A percentile compares a stretch with the other conserved stretches of the same genome.
phyloP scores from a whole-genome alignment of 2,329 filamentous ascomycete species.

The Lachnellula hyalina region DNA sequence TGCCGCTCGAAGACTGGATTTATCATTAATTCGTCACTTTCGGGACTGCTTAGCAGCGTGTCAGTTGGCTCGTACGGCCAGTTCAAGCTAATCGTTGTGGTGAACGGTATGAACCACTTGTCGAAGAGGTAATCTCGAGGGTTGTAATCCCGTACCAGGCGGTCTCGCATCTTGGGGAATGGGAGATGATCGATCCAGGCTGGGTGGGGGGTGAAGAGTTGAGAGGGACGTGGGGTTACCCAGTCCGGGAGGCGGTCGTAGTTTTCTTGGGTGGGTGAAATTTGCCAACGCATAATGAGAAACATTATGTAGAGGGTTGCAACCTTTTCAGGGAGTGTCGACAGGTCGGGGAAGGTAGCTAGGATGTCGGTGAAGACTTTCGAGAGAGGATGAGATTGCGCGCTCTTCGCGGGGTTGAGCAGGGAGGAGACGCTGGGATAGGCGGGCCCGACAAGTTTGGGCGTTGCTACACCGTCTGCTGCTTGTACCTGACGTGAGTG shows the following conservation, averaged over 20 bases:
- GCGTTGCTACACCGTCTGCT: slow-evolving; percentile 56
- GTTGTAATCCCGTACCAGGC: slow-evolving; percentile 48
- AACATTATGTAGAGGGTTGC: slow-evolving; percentile 85
- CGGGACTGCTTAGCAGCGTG: slow-evolving; percentile 54
- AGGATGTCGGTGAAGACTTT: slow-evolving; percentile 83
- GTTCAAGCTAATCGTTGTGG: slow-evolving; percentile 68
- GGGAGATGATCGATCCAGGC: slow-evolving; percentile 80
- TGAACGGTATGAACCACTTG: slow-evolving; percentile 79
- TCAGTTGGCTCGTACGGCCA: slow-evolving; percentile 79
- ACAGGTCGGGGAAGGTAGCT: slow-evolving; percentile 74
- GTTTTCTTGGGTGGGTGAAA: slow-evolving; percentile 72
- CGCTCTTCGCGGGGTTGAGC: slow-evolving; percentile 61
- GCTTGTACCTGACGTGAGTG: slow-evolving; percentile 61
- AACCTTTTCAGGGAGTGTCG: slow-evolving; percentile 73
- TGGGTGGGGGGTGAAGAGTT: slow-evolving; percentile 64
- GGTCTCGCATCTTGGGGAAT: slow-evolving; percentile 72
- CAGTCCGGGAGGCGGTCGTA: slow-evolving; percentile 73
- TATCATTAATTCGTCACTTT: slow-evolving; percentile 64
- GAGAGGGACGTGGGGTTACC: slow-evolving; percentile 59
- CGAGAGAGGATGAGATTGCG: slow-evolving; percentile 68
- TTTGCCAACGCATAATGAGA: slow-evolving; percentile 78
- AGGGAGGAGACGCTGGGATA: slow-evolving; percentile 78
- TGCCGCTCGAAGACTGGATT: slow-evolving; percentile 86
- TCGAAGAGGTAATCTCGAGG: slow-evolving; percentile 59
- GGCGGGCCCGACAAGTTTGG: slow-evolving; percentile 66